Evolutionary conservation across 306 rosid species (phyloP), one percentile per base, ranked within the genome.

Genomic region (Sindora glabra): DNA sequence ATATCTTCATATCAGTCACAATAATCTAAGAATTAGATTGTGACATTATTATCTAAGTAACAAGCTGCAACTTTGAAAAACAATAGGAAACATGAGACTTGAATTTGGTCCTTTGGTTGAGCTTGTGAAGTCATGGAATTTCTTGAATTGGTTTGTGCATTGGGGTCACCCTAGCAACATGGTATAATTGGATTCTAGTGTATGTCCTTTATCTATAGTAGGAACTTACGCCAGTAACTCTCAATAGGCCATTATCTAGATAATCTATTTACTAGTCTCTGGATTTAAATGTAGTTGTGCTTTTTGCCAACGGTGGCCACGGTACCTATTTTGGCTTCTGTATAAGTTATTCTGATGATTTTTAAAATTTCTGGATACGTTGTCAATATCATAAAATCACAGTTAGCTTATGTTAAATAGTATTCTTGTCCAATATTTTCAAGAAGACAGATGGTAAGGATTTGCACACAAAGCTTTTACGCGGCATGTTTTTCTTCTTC

Each of bases 151-250:
- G 98, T 88, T 91, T 4, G 85, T 91, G 58, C 97, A 91, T 69
- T 87, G 95, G 96, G 97, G 97, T 67, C 96, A 91, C 70, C 95
- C 86, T 23, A 95, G 81, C 27, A 91, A 85, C 81, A 88, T 88
- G 98, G 96, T 81, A 68, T 45, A 9, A 30, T 40, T 14, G 2
- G 16, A 16, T 38, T 5, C 56, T 49, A 46, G 13, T 16, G 6
- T 32, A 22, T 27, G 29, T 39, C 3, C 33, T 25, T 4, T 56
- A 34, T 6, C 13, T 14, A 32, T 9, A 14, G n/a, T n/a, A n/a
- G n/a, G n/a, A n/a, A n/a, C n/a, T n/a, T n/a, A n/a, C n/a, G n/a
- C n/a, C n/a, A n/a, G n/a, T n/a, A n/a, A n/a, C n/a, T n/a, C n/a
- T n/a, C n/a, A n/a, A n/a, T n/a, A n/a, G n/a, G 32, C 41, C n/a